phyloP scores from a whole-genome alignment of 2,329 filamentous ascomycete genomes.

The Westerdykella sp. region DNA sequence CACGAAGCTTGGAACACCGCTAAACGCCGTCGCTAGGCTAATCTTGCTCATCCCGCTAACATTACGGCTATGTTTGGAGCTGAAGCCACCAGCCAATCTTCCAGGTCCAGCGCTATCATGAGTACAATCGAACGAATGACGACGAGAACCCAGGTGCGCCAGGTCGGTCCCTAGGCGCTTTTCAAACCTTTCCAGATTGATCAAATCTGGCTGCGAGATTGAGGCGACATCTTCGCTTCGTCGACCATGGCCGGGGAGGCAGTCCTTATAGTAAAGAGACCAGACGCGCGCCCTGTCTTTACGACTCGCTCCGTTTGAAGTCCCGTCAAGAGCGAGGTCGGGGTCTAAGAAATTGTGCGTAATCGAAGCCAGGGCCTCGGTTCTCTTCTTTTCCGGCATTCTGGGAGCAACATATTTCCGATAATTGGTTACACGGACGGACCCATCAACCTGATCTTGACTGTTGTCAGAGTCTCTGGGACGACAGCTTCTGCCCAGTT shows the following conservation, averaged over 20 bases:
- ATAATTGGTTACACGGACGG: no score
- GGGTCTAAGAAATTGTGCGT: constrained; percentile 10
- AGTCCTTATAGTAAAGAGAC: constrained; percentile 34
- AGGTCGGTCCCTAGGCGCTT: not conserved
- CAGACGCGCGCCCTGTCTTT: constrained; percentile 25
- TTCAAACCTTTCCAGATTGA: not conserved
- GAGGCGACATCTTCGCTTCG: constrained; percentile 14
- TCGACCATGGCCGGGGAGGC: constrained; percentile 22
- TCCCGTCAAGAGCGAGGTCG: constrained; percentile 13
- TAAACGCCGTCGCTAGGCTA: constrained; percentile 15
- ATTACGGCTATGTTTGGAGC: constrained; percentile 14
- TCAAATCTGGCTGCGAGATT: not conserved
- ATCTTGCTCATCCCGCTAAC: constrained; percentile 17
- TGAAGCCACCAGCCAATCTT: constrained; percentile 9
- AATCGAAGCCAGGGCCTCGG: no score
- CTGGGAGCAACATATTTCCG: no score
- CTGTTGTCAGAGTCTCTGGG: no score
- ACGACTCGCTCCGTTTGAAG: constrained; percentile 3
- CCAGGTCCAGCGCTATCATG: constrained; percentile 11
- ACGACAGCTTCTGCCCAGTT: not conserved
- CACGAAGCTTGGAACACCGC: constrained; percentile 12
- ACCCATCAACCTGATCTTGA: no score
- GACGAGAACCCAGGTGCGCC: not conserved
- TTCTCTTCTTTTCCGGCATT: no score
- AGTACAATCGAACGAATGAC: constrained; percentile 16